Conservation (phyloP, 306 rosid species). For the Cyclanthera cordifolia region DNA sequence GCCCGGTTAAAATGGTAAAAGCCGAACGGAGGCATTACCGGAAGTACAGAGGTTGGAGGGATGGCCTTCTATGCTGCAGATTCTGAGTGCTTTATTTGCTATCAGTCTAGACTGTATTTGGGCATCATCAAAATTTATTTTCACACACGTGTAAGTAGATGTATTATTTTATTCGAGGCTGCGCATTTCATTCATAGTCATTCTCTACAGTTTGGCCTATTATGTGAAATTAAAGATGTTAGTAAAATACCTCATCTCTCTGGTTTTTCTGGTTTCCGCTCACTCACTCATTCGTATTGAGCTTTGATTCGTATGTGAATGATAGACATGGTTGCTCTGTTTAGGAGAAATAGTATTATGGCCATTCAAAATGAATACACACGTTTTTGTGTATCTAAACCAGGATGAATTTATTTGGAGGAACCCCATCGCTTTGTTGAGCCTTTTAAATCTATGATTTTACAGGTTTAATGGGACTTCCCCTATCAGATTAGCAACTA, state of each 20-base stretch:
- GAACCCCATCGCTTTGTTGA: neutral
- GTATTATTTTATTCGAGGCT: conserved; percentile 4
- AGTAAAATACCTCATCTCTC: neutral
- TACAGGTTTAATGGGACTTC: neutral
- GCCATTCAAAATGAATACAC: neutral
- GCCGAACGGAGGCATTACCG: conserved; percentile 41
- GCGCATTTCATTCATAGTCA: conserved; percentile 4
- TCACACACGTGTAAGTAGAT: conserved; percentile 8
- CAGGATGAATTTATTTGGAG: neutral
- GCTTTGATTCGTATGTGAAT: neutral
- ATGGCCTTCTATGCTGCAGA: conserved; percentile 70
- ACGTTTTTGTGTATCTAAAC: neutral
- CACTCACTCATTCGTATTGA: neutral
- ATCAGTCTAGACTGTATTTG: conserved; percentile 5
- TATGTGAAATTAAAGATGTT: conserved; percentile 5
- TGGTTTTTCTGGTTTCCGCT: neutral
- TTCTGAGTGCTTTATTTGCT: conserved; percentile 32
- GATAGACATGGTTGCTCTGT: neutral
- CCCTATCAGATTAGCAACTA: neutral
- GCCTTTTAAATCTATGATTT: neutral
- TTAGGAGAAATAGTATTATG: neutral
- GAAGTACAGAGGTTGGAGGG: conserved; percentile 56
- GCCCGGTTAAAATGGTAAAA: conserved; percentile 84
- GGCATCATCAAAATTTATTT: conserved; percentile 9
- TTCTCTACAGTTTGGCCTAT: conserved; percentile 10